Evolutionary conservation across 306 rosid species (phyloP), one percentile per base, ranked within the genome.

Genomic region (Malus sylvestris): DNA sequence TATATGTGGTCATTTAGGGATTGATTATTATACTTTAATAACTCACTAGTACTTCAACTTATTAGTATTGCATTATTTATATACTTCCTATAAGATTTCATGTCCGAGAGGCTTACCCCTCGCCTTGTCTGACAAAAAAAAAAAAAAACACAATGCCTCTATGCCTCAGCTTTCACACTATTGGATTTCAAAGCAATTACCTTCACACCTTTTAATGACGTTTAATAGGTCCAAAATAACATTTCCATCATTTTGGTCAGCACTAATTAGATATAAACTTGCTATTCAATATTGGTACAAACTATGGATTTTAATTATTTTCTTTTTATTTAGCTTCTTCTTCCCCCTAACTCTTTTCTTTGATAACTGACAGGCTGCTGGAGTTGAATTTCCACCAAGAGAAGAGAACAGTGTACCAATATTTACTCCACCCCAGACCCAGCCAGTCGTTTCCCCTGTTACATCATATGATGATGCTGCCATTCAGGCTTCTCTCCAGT

Each of bases 351-450:
- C 15, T 4, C 32, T 63, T 72, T 7, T 38, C 45, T 79, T 64
- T 75, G 32, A 70, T 80, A 67, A 80, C 72, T 82, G 57, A 60
- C 86, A 95, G 99, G 65, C 93, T 82, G 88, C 87, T 75, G 99
- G 99, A 85, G 92, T 95, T 85, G 97, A 89, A 63, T 95, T 95
- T 83, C 99, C 97, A 23, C 99, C 99, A 49, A 87, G 86, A 78
- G 91, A 79, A 32, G 97, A 87, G 77, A 85, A 83, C 79, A 88
- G 93, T 33, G 99, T 91, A 53, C 96, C 97, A 46, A 81, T 95
- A 72, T 95, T 95, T 79, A 95, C 97, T 71, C 97, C 99, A 40
- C 93, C 98, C 29, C 97, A 88, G 82, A 92, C 97, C 64, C 97
- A 90, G 85, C 93, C 90, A 66, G 74, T 87, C 59, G 69, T 82